These are phyloP conservation scores for Ophidiomyces ophidiicola DNA, from an alignment of 2,329 filamentous ascomycete species.

Conservation along the genomic window DNA sequence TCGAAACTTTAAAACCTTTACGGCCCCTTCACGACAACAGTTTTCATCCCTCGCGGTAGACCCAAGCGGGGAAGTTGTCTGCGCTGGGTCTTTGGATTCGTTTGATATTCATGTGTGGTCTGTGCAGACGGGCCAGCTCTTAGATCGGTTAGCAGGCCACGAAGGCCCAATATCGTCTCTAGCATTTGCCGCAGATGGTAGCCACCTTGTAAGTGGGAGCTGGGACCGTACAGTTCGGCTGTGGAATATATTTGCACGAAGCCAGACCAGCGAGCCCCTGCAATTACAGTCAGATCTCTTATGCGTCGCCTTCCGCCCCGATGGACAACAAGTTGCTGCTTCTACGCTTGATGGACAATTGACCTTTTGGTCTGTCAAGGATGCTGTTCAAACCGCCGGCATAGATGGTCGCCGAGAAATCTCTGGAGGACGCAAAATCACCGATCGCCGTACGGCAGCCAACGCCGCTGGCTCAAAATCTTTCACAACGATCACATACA, in stretches of 20 bases:
- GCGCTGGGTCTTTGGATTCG: slow-evolving; percentile 85
- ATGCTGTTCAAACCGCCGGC: slow-evolving; percentile 73
- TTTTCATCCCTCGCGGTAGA: slow-evolving; percentile 96
- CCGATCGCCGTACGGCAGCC: slow-evolving; percentile 79
- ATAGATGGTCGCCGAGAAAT: slow-evolving; percentile 85
- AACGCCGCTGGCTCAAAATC: slow-evolving; percentile 83
- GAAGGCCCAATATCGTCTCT: slow-evolving; percentile 86
- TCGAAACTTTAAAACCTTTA: slow-evolving; percentile 95
- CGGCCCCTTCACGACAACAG: slow-evolving; percentile 76
- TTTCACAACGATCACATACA: slow-evolving; percentile 80
- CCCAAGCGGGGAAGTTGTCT: slow-evolving; percentile 89
- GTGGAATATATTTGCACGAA: slow-evolving; percentile 89
- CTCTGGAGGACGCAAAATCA: slow-evolving; percentile 78
- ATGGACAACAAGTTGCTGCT: slow-evolving; percentile 80
- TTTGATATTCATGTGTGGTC: slow-evolving; percentile 98
- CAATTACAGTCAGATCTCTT: slow-evolving; percentile 87
- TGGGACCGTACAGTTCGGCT: slow-evolving; percentile 94
- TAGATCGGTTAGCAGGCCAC: slow-evolving; percentile 82
- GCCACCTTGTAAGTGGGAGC: slow-evolving; percentile 74
- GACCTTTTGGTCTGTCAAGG: slow-evolving; percentile 85
- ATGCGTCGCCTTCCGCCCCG: slow-evolving; percentile 73
- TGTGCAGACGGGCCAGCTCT: slow-evolving; percentile 88
- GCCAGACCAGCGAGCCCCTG: slow-evolving; percentile 87
- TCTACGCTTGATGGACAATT: slow-evolving; percentile 88
- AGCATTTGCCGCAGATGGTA: slow-evolving; percentile 77